phyloP scores from a whole-genome alignment of 2,329 filamentous ascomycete genomes.

The Dissoconium aciculare region DNA sequence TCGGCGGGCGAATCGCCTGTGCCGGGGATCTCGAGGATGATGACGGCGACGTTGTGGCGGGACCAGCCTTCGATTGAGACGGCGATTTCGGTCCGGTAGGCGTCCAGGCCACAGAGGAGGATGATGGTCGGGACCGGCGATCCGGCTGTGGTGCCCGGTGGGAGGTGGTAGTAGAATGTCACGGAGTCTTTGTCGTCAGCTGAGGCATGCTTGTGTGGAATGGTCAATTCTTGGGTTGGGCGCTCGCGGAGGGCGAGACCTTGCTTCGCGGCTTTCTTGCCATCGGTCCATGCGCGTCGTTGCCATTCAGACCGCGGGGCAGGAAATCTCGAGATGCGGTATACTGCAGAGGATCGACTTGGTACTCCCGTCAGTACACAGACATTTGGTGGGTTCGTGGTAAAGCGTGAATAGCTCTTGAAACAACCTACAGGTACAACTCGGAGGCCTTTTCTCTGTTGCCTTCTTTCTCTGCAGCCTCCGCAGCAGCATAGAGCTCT shows the following conservation, averaged over 20 bases:
- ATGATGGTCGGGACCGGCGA: slow-evolving; percentile 38
- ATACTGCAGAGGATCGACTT: slow-evolving; percentile 53
- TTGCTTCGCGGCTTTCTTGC: slow-evolving; percentile 49
- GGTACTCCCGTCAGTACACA: slow-evolving; percentile 8
- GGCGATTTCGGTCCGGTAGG: slow-evolving; percentile 42
- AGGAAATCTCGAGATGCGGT: slow-evolving; percentile 59
- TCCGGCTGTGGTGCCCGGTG: slow-evolving; percentile 29
- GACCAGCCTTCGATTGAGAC: slow-evolving; percentile 39
- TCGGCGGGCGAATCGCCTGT: slow-evolving; percentile 42
- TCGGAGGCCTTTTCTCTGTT: slow-evolving; percentile 41
- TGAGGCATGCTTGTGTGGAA: slow-evolving; percentile 42
- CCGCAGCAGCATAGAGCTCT: slow-evolving; percentile 38
- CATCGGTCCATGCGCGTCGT: slow-evolving; percentile 47
- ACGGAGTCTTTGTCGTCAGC: slow-evolving; percentile 41
- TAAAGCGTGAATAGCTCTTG: background rate
- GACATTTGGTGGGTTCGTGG: no score
- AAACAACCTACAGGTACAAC: slow-evolving; percentile 39
- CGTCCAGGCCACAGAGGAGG: slow-evolving; percentile 45
- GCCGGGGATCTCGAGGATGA: slow-evolving; percentile 43
- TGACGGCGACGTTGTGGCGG: slow-evolving; percentile 33
- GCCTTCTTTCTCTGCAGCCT: slow-evolving; percentile 33
- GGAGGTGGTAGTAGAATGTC: slow-evolving; percentile 51
- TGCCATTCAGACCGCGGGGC: slow-evolving; percentile 36
- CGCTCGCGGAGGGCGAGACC: slow-evolving; percentile 36
- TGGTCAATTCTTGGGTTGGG: slow-evolving; percentile 46